Percentiles rank a stretch among this genome's conserved stretches.
Evolutionary conservation across 2,329 filamentous ascomycete species (phyloP).

Genomic region (Neurospora sp.): DNA sequence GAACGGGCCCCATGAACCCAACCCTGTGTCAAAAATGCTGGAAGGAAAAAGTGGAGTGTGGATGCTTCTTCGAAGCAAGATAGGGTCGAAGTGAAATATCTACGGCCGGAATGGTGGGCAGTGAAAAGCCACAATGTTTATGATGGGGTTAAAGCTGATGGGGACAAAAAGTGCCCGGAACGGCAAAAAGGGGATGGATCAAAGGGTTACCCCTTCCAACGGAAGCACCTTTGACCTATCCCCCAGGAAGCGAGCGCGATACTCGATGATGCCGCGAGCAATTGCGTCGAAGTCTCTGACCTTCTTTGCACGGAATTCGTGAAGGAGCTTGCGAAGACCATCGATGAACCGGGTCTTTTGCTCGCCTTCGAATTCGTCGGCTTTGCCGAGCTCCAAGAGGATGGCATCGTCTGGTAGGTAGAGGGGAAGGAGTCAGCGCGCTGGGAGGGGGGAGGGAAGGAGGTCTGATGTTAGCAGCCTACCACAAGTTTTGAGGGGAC

Average conservation of each 20-base stretch:
- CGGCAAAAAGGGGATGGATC: neutral
- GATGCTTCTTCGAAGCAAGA: neutral
- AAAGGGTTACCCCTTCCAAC: conserved; percentile 36
- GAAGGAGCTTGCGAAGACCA: conserved; percentile 52
- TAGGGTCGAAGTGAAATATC: neutral
- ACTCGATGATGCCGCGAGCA: conserved; percentile 56
- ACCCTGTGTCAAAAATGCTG: neutral
- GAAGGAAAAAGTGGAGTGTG: neutral
- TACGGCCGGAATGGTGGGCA: neutral
- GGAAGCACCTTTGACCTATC: conserved; percentile 55
- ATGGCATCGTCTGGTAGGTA: conserved; percentile 56
- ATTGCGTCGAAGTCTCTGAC: conserved; percentile 58
- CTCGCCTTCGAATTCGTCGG: conserved; percentile 52
- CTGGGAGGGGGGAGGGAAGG: conserved; percentile 27
- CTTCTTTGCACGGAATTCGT: conserved; percentile 47
- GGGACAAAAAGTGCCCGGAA: neutral
- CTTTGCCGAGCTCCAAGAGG: conserved; percentile 59
- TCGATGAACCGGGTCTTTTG: conserved; percentile 51
- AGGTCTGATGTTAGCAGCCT: conserved; percentile 23
- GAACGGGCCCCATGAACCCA: neutral
- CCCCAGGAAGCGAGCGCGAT: conserved; percentile 52
- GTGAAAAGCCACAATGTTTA: neutral
- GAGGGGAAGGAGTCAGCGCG: conserved; percentile 34
- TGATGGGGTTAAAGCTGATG: neutral
- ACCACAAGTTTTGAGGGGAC: conserved; percentile 28